phyloP scores from a whole-genome alignment of 352 stramenopile genomes.

The Phytophthora pinifolia region DNA sequence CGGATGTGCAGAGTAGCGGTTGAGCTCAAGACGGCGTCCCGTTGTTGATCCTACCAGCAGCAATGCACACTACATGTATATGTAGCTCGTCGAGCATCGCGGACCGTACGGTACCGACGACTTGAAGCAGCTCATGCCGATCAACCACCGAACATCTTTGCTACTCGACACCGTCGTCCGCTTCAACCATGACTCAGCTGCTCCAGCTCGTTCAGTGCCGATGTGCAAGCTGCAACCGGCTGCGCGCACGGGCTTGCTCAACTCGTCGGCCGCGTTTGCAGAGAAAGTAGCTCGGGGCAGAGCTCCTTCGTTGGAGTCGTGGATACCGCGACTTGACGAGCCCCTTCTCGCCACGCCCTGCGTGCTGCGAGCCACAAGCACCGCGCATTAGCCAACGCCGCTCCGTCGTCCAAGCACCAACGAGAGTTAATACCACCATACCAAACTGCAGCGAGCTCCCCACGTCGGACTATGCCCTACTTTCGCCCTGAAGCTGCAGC shows the following conservation, averaged over 20 bases:
- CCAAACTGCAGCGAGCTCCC: slow-evolving; percentile 2
- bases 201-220: not conserved
- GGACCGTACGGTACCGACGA: not conserved
- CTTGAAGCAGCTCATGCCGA: slow-evolving; percentile 4
- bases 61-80: not conserved
- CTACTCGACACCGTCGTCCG: not conserved
- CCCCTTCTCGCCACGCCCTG: slow-evolving; percentile 25
- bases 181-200: slow-evolving; percentile 12
- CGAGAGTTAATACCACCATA: slow-evolving; percentile 8
- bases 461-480: slow-evolving; percentile 4
- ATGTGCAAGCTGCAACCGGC: slow-evolving; percentile 1
- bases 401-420: slow-evolving; percentile 7
- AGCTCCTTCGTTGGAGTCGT: slow-evolving; percentile 2
- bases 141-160: slow-evolving; percentile 20
- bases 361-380: slow-evolving; percentile 20
- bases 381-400: slow-evolving; percentile 22
- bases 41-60: slow-evolving; percentile 9
- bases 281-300: slow-evolving; percentile 29
- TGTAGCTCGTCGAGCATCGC: not conserved
- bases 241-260: too few species aligned
- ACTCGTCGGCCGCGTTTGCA: slow-evolving; percentile 13
- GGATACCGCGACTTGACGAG: slow-evolving; percentile 16
- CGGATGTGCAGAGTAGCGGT: slow-evolving; percentile 27
- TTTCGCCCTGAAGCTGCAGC: slow-evolving; percentile 5
- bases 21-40: slow-evolving; percentile 26